Conservation (phyloP, 306 rosid genomes). For the Citrullus colocynthis region DNA sequence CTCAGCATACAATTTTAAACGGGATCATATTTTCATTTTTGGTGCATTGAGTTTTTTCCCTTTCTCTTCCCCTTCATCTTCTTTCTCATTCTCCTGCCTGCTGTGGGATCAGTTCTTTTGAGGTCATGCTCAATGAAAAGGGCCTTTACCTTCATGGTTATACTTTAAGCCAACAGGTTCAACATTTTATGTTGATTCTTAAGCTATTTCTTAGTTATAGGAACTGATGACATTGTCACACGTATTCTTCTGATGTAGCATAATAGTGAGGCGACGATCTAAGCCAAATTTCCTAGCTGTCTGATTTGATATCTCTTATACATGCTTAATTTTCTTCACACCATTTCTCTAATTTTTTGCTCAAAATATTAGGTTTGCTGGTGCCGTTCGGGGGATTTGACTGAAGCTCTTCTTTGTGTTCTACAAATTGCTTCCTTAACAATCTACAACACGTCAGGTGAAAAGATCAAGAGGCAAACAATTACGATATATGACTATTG, state of each 20-base stretch:
- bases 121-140: neutral
- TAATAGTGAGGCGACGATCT: neutral
- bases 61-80: neutral
- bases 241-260: neutral
- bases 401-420: slow-evolving; percentile 78
- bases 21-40: neutral
- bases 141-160: neutral
- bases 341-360: neutral
- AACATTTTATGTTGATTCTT: neutral
- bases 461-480: slow-evolving; percentile 16
- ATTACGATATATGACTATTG: neutral
- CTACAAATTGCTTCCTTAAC: slow-evolving; percentile 67
- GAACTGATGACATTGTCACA: neutral
- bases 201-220: neutral
- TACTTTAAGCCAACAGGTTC: neutral
- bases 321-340: neutral
- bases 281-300: neutral
- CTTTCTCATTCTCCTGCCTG: neutral
- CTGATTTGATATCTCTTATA: neutral
- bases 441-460: slow-evolving; percentile 74
- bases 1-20: neutral
- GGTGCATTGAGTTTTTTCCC: neutral
- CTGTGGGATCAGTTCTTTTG: neutral
- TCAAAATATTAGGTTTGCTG: slow-evolving; percentile 57
- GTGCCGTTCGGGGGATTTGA: slow-evolving; percentile 62